A percentile compares a stretch with the other conserved stretches of the same genome.
phyloP scores from a whole-genome alignment of 2,329 filamentous ascomycete species.

The Amphichorda felina region DNA sequence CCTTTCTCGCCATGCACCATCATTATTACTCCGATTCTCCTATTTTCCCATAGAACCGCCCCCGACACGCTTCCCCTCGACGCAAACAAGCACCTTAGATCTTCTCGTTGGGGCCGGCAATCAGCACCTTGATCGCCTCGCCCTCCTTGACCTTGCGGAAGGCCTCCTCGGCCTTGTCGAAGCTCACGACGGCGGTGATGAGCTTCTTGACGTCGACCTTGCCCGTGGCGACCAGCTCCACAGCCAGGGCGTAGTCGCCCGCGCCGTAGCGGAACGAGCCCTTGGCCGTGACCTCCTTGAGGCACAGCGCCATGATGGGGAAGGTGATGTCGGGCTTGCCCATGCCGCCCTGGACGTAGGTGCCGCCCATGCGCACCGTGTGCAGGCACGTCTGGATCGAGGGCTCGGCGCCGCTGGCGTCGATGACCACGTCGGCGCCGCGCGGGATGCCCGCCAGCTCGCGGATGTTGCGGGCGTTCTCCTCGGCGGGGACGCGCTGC shows the following conservation, averaged over 20 bases:
- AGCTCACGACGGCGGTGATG: constrained; percentile 66
- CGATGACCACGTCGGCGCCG: constrained; percentile 69
- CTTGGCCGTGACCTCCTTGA: constrained; percentile 78
- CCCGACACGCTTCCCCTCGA: too few species aligned
- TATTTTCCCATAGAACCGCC: not conserved
- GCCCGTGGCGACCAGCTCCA: constrained; percentile 63
- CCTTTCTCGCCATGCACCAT: too few species aligned
- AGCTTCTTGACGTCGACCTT: constrained; percentile 74
- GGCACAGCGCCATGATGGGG: constrained; percentile 81
- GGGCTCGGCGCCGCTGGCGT: constrained; percentile 68
- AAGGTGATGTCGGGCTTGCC: constrained; percentile 79
- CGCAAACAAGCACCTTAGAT: not conserved
- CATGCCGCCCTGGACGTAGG: constrained; percentile 83
- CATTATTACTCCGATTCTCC: constrained; percentile 2
- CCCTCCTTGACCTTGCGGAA: constrained; percentile 80
- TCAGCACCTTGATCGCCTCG: constrained; percentile 61
- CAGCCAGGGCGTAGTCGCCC: constrained; percentile 77
- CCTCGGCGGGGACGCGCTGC: constrained; percentile 48
- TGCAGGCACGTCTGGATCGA: constrained; percentile 68
- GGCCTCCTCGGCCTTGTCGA: constrained; percentile 72
- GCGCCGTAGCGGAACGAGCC: constrained; percentile 84
- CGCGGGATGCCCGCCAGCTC: constrained; percentile 48
- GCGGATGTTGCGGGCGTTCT: constrained; percentile 62
- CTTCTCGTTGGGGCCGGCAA: constrained; percentile 54
- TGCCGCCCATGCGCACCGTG: constrained; percentile 57